Conservation (phyloP, 306 rosid genomes). For the Dryas drummondii region DNA sequence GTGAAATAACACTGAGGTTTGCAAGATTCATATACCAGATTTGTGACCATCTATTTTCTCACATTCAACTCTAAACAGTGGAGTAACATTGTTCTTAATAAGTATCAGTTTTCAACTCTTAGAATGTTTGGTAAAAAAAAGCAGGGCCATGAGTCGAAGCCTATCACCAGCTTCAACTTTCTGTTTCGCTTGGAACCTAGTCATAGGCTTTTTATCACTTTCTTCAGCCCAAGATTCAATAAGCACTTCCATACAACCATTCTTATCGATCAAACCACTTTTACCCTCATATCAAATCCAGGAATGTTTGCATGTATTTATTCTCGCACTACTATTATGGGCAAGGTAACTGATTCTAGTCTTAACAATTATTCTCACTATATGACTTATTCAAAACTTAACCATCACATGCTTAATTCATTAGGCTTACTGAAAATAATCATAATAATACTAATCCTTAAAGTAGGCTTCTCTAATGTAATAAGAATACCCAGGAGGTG, state of each 20-base stretch:
- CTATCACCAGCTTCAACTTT: neutral
- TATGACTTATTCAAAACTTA: neutral
- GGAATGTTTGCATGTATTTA: neutral
- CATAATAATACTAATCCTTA: neutral
- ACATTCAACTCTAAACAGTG: neutral
- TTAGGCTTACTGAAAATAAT: neutral
- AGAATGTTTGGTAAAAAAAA: neutral
- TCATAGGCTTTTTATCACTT: neutral
- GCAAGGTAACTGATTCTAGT: neutral
- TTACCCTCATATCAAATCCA: neutral
- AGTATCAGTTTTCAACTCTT: neutral
- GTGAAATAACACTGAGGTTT: neutral
- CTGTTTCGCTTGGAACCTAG: neutral
- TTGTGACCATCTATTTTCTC: neutral
- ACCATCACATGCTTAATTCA: neutral
- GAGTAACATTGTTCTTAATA: neutral
- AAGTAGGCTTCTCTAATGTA: neutral
- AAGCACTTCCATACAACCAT: neutral
- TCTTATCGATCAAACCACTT: neutral
- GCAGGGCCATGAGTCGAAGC: neutral
- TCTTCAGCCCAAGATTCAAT: neutral
- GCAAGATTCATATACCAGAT: neutral
- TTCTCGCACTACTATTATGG: neutral
- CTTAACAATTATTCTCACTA: neutral
- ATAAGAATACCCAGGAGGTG: neutral